These are phyloP conservation scores for Plantago lanceolata DNA, from an alignment of 305 asterid genomes.

Conservation along the genomic window DNA sequence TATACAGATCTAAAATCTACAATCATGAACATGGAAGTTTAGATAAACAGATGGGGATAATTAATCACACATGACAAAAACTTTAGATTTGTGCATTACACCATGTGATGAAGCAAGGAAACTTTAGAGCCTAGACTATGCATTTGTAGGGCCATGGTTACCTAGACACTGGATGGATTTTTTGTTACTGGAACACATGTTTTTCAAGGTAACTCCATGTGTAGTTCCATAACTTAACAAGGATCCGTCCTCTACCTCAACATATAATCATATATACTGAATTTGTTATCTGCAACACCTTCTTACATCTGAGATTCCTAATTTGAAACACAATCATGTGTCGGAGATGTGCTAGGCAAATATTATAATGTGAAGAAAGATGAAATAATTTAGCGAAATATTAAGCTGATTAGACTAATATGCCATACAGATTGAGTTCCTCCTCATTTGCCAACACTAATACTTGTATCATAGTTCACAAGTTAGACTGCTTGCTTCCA, in stretches of 20 bases:
- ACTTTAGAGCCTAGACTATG: not conserved
- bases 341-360: not conserved
- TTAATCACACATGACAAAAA: not conserved
- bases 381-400: not conserved
- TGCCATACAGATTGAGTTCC: not conserved
- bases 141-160: not conserved
- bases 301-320: not conserved
- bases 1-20: constrained; percentile 83
- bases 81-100: not conserved
- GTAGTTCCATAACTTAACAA: no score
- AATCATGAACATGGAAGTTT: constrained; percentile 21
- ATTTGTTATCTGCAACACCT: not conserved
- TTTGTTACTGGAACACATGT: no score
- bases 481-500: not conserved
- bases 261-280: not conserved
- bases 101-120: constrained; percentile 1
- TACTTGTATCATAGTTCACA: not conserved
- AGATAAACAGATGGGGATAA: constrained; percentile 1
- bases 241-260: no score
- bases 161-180: not conserved
- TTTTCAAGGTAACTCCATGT: no score
- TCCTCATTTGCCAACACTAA: not conserved
- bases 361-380: not conserved
- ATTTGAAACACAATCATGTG: not conserved
- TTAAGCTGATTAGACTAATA: not conserved